These are phyloP conservation scores for Oxyria digyna DNA, from an alignment of 148 eudicot genomes.

Conservation along the genomic window DNA sequence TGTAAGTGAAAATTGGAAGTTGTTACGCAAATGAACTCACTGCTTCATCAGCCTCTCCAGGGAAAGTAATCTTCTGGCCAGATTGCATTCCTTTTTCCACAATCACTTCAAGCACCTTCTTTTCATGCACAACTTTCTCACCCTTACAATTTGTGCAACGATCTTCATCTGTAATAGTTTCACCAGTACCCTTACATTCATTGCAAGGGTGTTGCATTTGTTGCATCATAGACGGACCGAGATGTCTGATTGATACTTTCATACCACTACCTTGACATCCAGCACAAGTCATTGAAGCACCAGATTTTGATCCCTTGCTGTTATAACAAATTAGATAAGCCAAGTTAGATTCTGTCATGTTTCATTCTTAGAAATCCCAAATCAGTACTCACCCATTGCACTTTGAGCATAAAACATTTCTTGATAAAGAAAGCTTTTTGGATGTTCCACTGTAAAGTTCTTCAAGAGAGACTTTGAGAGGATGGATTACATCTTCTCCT, in stretches of 20 bases:
- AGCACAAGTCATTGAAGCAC: conserved; percentile 53
- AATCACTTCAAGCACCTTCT: conserved; percentile 54
- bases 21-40: conserved; percentile 17
- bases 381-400: conserved; percentile 31
- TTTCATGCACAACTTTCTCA: conserved; percentile 53
- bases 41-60: conserved; percentile 76
- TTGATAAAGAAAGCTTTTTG: conserved; percentile 60
- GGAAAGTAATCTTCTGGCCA: conserved; percentile 57
- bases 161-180: conserved; percentile 46
- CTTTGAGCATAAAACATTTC: conserved; percentile 44
- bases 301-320: conserved; percentile 72
- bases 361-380: background rate
- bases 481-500: conserved; percentile 73
- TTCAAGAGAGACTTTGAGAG: conserved; percentile 66
- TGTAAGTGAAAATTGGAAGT: background rate
- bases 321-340: background rate
- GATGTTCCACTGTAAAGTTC: conserved; percentile 50
- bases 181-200: conserved; percentile 69
- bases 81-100: conserved; percentile 80
- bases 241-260: conserved; percentile 53
- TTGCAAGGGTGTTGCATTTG: conserved; percentile 68
- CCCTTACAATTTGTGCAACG: conserved; percentile 65
- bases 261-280: conserved; percentile 65
- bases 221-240: conserved; percentile 64
- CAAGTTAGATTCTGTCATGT: background rate